Evolutionary conservation across 2,329 filamentous ascomycete species (phyloP).

Genomic region (Aspergillus sp.): DNA sequence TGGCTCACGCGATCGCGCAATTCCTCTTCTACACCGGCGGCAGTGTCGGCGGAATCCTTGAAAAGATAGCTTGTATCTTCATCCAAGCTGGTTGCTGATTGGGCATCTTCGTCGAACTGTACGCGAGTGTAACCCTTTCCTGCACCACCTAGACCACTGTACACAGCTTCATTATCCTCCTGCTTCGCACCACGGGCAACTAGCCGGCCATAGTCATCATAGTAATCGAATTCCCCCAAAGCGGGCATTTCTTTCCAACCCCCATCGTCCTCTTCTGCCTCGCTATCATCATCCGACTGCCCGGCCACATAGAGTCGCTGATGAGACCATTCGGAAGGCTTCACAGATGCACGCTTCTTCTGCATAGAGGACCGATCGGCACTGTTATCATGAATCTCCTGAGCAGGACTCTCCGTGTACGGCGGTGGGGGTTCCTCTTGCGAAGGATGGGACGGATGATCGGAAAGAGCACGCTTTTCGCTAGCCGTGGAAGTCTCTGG

Average conservation of each 20-base stretch:
- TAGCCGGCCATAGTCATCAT: slow-evolving; percentile 88
- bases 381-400: slow-evolving; percentile 9
- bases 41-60: slow-evolving; percentile 68
- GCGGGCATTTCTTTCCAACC: slow-evolving; percentile 95
- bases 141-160: slow-evolving; percentile 79
- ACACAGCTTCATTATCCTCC: slow-evolving; percentile 65
- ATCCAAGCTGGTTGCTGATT: slow-evolving; percentile 93
- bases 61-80: slow-evolving; percentile 97
- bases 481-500: neutral
- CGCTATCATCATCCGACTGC: slow-evolving; percentile 40
- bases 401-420: slow-evolving; percentile 19
- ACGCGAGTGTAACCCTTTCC: slow-evolving; percentile 95
- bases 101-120: slow-evolving; percentile 90
- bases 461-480: slow-evolving; percentile 10
- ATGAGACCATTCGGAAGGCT: slow-evolving; percentile 85
- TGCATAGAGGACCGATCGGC: slow-evolving; percentile 20
- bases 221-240: slow-evolving; percentile 89
- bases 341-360: slow-evolving; percentile 29
- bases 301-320: slow-evolving; percentile 67
- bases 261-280: slow-evolving; percentile 61
- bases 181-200: slow-evolving; percentile 77
- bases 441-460: neutral
- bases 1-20: slow-evolving; percentile 83
- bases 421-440: slow-evolving; percentile 17
- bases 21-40: slow-evolving; percentile 68